These are phyloP conservation scores for Pseudogymnoascus sp. DNA, from an alignment of 2,329 filamentous ascomycete genomes.

Conservation along the genomic window DNA sequence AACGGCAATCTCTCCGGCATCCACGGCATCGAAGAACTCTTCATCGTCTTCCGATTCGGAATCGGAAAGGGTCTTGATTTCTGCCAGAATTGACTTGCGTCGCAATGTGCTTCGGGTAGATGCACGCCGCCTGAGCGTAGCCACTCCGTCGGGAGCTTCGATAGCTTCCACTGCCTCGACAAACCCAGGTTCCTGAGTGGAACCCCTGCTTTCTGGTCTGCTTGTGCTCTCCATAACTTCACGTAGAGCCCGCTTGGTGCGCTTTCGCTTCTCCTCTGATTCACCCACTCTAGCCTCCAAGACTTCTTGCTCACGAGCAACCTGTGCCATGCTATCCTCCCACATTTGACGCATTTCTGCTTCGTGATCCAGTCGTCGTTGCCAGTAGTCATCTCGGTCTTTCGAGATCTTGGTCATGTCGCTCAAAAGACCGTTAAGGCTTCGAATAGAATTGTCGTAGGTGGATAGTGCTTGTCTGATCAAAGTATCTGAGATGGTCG, in stretches of 20 bases:
- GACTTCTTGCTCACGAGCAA: constrained; percentile 90
- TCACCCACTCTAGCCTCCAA: constrained; percentile 82
- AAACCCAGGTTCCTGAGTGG: not conserved
- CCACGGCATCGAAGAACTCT: constrained; percentile 96
- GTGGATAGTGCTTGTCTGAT: constrained; percentile 71
- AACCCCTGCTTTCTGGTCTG: constrained; percentile 21
- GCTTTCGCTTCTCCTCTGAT: constrained; percentile 80
- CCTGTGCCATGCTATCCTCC: constrained; percentile 97
- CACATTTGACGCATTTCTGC: constrained; percentile 88
- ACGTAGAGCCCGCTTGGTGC: constrained; percentile 80
- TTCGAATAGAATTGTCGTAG: constrained; percentile 84
- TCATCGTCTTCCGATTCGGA: constrained; percentile 74
- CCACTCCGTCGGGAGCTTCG: constrained; percentile 29
- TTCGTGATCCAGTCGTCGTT: constrained; percentile 86
- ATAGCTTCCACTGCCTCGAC: constrained; percentile 22
- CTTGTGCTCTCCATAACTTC: constrained; percentile 60
- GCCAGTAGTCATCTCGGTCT: constrained; percentile 94
- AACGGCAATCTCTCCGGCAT: constrained; percentile 83
- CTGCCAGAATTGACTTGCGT: constrained; percentile 58
- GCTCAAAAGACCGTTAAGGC: constrained; percentile 73
- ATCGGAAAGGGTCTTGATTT: constrained; percentile 65
- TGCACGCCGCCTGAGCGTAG: constrained; percentile 34
- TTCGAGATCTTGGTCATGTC: constrained; percentile 86
- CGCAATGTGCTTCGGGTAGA: constrained; percentile 38
- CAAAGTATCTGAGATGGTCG: constrained; percentile 67